A percentile compares a stretch with the other conserved stretches of the same genome.
phyloP scores from a whole-genome alignment of 345 rosid genomes.

The Punica granatum region DNA sequence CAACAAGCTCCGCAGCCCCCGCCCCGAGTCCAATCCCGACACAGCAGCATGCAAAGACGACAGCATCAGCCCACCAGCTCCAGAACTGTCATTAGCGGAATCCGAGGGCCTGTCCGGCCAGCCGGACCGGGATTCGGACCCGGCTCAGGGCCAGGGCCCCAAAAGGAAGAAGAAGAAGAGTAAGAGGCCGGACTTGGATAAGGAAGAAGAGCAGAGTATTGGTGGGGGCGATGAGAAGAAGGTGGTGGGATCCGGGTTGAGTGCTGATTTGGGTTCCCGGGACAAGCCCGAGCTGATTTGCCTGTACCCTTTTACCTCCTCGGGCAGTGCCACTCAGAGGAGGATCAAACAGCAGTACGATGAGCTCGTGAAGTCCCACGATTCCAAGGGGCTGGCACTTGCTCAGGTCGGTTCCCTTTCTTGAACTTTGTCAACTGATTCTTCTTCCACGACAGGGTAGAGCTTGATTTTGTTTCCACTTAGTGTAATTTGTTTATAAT shows the following conservation, averaged over 20 bases:
- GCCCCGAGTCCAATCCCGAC: conserved; percentile 19
- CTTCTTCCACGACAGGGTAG: no score
- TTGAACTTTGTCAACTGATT: no score
- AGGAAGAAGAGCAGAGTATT: not conserved
- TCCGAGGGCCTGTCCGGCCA: conserved; percentile 12
- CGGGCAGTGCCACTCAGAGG: conserved; percentile 86
- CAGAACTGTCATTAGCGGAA: not conserved
- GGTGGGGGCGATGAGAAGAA: no score
- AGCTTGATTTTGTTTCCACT: not conserved
- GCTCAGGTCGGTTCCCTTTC: no score
- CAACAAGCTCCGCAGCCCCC: conserved; percentile 12
- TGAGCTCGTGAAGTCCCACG: conserved; percentile 64
- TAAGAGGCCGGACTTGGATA: conserved; percentile 17
- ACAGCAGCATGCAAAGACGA: conserved; percentile 7
- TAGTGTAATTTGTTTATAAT: not conserved
- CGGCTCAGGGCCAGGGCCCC: conserved; percentile 4
- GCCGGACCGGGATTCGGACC: conserved; percentile 16
- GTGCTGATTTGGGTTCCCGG: no score
- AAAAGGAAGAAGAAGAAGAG: conserved; percentile 52
- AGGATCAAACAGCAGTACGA: conserved; percentile 87
- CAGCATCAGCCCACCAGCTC: not conserved
- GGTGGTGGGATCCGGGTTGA: no score
- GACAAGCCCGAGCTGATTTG: conserved; percentile 40
- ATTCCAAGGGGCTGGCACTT: conserved; percentile 58
- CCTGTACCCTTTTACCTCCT: conserved; percentile 71